Conservation (phyloP, 2,329 filamentous ascomycete species). For the Cladorrhinum sp. region DNA sequence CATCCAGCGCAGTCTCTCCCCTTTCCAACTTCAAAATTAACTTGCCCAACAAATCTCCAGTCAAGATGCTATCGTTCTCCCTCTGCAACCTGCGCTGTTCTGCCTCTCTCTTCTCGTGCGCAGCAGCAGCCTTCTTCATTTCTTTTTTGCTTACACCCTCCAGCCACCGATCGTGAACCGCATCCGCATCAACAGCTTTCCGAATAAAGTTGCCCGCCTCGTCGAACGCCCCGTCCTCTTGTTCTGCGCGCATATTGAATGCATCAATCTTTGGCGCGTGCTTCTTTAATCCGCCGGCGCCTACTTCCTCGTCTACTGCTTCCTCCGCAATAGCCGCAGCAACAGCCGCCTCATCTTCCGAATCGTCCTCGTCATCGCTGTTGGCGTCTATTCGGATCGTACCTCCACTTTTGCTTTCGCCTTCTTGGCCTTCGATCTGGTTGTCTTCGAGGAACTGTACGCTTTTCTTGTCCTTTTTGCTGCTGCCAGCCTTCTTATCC, state of each 20-base stretch:
- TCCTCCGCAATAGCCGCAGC: conserved; percentile 73
- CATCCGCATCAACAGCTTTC: conserved; percentile 84
- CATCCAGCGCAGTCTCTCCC: conserved; percentile 84
- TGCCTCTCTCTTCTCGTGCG: conserved; percentile 78
- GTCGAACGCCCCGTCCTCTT: conserved; percentile 91
- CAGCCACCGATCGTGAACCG: conserved; percentile 87
- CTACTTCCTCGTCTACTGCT: conserved; percentile 82
- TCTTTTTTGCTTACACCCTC: conserved; percentile 92
- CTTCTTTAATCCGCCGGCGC: conserved; percentile 83
- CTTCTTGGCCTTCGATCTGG: conserved; percentile 76
- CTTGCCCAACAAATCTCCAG: conserved; percentile 67
- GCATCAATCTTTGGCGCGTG: conserved; percentile 93
- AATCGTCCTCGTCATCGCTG: conserved; percentile 54
- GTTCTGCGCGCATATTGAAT: conserved; percentile 88
- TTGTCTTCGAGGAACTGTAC: conserved; percentile 58
- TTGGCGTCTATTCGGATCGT: conserved; percentile 62
- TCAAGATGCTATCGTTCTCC: conserved; percentile 85
- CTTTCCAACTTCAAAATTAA: conserved; percentile 72
- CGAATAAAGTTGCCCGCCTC: conserved; percentile 87
- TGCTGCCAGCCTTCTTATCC: conserved; percentile 3
- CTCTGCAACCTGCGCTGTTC: conserved; percentile 69
- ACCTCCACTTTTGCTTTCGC: conserved; percentile 69
- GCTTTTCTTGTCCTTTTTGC: conserved; percentile 61
- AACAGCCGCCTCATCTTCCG: conserved; percentile 66
- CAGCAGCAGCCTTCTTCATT: conserved; percentile 81